Percentiles rank a stretch among this genome's conserved stretches.
phyloP scores from a whole-genome alignment of 2,329 filamentous ascomycete species.

The Pseudogymnoascus sp. region DNA sequence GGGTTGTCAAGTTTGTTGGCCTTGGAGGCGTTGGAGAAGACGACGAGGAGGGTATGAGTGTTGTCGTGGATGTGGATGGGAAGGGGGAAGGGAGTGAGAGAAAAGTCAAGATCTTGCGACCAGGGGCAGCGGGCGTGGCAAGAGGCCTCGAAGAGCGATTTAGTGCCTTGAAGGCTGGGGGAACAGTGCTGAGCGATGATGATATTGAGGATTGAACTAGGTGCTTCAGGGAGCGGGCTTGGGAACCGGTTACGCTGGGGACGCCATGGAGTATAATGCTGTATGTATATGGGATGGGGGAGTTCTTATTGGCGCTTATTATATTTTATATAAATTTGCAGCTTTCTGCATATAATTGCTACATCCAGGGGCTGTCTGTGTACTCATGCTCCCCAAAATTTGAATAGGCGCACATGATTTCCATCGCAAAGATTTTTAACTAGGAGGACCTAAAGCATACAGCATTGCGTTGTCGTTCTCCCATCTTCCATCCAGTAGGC shows the following conservation, averaged over 20 bases:
- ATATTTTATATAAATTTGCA: background rate
- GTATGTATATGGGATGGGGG: background rate
- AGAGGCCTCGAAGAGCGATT: constrained; percentile 14
- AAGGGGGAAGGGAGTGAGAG: constrained; percentile 36
- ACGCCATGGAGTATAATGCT: background rate
- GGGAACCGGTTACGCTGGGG: background rate
- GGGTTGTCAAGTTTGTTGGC: constrained; percentile 29
- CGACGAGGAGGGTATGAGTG: constrained; percentile 39
- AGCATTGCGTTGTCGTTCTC: background rate
- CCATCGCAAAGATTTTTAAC: background rate
- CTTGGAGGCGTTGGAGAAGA: constrained; percentile 36
- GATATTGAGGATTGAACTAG: constrained; percentile 62
- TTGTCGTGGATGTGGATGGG: constrained; percentile 33
- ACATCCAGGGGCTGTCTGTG: too few relatives aligned
- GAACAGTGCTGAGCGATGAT: constrained; percentile 71
- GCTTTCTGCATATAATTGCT: too few relatives aligned
- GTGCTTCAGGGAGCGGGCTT: background rate
- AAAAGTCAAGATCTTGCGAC: constrained; percentile 18
- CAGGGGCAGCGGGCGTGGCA: constrained; percentile 18
- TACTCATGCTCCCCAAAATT: background rate
- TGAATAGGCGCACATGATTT: background rate
- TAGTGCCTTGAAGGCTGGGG: constrained; percentile 36
- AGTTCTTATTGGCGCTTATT: background rate
- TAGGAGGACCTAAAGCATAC: background rate
- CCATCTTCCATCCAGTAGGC: background rate